Evolutionary conservation across 441 rosid genomes (phyloP).

Genomic region (Flueggea neowawraea): DNA sequence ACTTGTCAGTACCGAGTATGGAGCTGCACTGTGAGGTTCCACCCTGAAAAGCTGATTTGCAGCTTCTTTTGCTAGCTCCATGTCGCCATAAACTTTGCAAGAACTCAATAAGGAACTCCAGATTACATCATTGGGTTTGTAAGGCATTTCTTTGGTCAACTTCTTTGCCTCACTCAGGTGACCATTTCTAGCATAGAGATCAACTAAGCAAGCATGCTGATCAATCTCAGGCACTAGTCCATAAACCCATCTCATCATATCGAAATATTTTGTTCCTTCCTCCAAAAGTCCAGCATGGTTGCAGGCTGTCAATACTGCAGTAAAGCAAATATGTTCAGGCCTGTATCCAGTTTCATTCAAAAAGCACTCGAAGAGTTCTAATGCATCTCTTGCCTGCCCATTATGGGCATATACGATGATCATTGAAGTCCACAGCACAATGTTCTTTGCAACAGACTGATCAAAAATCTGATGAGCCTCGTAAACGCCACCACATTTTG

Average conservation of each 20-base stretch:
- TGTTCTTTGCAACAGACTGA: conserved; percentile 9
- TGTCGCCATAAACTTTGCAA: conserved; percentile 12
- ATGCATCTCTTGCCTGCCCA: conserved; percentile 14
- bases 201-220: conserved; percentile 22
- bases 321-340: conserved; percentile 19
- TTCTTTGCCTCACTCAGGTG: conserved; percentile 16
- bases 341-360: conserved; percentile 5
- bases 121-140: conserved; percentile 9
- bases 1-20: conserved; percentile 17
- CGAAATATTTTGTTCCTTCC: conserved; percentile 14
- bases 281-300: conserved; percentile 21
- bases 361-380: conserved; percentile 17
- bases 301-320: conserved; percentile 17
- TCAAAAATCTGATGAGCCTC: conserved; percentile 16
- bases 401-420: conserved; percentile 18
- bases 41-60: conserved; percentile 13
- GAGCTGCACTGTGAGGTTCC: conserved; percentile 11
- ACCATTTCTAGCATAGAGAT: conserved; percentile 22
- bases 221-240: conserved; percentile 16
- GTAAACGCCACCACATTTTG: conserved; percentile 18
- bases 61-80: conserved; percentile 13
- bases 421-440: conserved; percentile 25
- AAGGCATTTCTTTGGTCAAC: conserved; percentile 16
- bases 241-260: conserved; percentile 10
- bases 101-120: conserved; percentile 20